These are phyloP conservation scores for Rhododendron mucronatum DNA, from an alignment of 148 eudicot genomes.

Conservation along the genomic window DNA sequence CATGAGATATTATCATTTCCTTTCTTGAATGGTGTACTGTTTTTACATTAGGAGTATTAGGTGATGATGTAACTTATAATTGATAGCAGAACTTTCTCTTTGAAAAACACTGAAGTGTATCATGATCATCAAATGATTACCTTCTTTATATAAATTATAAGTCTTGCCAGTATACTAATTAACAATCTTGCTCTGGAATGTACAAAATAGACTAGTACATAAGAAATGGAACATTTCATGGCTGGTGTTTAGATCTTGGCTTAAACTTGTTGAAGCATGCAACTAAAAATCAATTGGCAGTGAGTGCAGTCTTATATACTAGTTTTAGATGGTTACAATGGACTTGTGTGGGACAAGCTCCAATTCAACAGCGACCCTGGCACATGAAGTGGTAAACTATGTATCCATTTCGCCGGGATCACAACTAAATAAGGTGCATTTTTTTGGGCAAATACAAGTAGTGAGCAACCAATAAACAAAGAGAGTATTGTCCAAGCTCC, in stretches of 20 bases:
- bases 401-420: neutral
- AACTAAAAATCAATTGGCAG: neutral
- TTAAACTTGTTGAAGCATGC: neutral
- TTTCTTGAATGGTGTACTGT: neutral
- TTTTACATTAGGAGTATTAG: neutral
- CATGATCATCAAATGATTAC: neutral
- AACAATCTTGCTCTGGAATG: neutral
- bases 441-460: neutral
- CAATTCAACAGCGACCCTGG: neutral
- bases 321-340: neutral
- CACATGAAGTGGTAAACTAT: neutral
- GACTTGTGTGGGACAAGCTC: neutral
- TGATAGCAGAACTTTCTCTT: neutral
- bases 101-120: neutral
- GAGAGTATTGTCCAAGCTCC: neutral
- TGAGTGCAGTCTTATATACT: neutral
- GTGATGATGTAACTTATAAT: neutral
- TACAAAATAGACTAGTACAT: neutral
- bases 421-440: neutral
- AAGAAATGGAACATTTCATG: no score
- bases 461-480: neutral
- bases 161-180: neutral
- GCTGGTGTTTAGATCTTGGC: neutral
- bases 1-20: neutral
- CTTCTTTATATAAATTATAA: neutral